A percentile compares a stretch with the other conserved stretches of the same genome.
phyloP scores from a whole-genome alignment of 257 asterid genomes.

The Scutellaria barbata region DNA sequence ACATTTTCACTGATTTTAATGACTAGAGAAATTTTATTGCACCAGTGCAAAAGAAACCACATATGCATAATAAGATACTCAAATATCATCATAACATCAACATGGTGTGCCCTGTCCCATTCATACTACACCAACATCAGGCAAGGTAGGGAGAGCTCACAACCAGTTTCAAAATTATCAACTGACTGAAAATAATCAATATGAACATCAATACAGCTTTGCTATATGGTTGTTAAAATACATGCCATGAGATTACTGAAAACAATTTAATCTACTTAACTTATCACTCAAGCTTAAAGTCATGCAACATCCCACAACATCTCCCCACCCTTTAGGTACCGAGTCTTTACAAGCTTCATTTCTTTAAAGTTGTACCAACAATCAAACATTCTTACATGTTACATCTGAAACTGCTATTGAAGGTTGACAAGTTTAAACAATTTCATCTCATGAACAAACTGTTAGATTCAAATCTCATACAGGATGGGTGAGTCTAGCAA shows the following conservation, averaged over 20 bases:
- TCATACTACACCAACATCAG: slow-evolving; percentile 21
- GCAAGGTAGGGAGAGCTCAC: neutral
- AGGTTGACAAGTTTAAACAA: neutral
- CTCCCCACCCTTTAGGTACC: neutral
- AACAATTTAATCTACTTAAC: neutral
- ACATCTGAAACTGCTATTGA: slow-evolving; percentile 4
- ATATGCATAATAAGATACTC: neutral
- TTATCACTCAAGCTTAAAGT: neutral
- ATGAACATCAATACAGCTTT: neutral
- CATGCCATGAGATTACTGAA: neutral
- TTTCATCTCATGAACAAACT: neutral
- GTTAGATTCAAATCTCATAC: neutral
- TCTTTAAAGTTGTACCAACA: neutral
- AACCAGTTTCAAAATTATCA: neutral
- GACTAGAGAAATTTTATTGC: neutral
- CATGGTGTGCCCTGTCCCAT: neutral
- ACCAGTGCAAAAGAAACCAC: neutral
- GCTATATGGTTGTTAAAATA: neutral
- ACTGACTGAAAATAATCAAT: slow-evolving; percentile 1
- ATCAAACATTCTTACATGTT: neutral
- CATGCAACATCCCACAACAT: slow-evolving; percentile 8
- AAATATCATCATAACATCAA: neutral
- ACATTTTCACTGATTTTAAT: neutral
- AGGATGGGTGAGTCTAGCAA: neutral
- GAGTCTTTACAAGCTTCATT: neutral